Evolutionary conservation across 805 yeast species (phyloP), one percentile per base, ranked within the genome.

Genomic region (Metschnikowia baotianmanensis): DNA sequence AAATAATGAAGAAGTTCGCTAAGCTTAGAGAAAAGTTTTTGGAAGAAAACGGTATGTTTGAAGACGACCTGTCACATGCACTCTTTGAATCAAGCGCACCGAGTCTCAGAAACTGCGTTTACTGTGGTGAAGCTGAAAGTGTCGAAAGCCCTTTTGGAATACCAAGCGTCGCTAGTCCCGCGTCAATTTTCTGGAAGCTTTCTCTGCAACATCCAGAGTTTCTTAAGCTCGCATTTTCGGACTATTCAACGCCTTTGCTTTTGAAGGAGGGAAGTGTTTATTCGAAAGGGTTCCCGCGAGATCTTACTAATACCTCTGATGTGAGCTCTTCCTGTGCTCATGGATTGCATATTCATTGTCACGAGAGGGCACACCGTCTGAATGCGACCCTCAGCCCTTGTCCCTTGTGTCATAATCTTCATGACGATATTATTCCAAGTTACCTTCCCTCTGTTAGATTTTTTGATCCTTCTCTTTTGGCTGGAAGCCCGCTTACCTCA

Each of bases 1-100:
- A 74, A 50, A 71, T 84, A 8, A 56, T 83, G 70, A 74, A 71
- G 20, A 82, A 76, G 52, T 78, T 85, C 69, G 76, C 77, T 17
- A 80, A 71, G 42, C 80, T 76, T 48, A 66, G 78, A 40, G 56
- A 61, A 18, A 57, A 61, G 31, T 78, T 77, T 38, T 56, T 72
- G 47, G 61, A 69, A 18, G 73, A 76, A 45, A 54, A 62, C 33
- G 58, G 55, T 8, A 48, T 56, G 6, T 51, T 50, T 6, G 47
- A 47, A 12, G 36, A 32, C 7, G 22, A 22, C 3, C 17, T 23
- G 6, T 21, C 20, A 1, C 17, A 18, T 12, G 15, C 10, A 15
- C 11, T 13, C 13, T 17, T 17, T 6, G 31, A 9, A 12, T 19
- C 37, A 12, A 19, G 6, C 10, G 31, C 41, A 4, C 29, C 26